A percentile compares a stretch with the other conserved stretches of the same genome.
Evolutionary conservation across 441 rosid species (phyloP).

Genomic region (Manihot esculenta): DNA sequence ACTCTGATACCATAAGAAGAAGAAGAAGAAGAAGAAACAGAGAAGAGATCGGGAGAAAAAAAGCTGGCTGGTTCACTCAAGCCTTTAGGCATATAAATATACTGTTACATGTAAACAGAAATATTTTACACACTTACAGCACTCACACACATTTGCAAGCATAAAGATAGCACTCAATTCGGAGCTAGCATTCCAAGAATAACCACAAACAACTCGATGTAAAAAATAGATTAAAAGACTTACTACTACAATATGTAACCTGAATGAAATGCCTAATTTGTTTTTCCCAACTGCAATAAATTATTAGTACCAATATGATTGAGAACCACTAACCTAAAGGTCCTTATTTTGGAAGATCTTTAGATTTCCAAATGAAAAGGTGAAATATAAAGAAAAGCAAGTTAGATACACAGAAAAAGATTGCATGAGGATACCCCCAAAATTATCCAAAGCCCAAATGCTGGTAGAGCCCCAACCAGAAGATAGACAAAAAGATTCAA

Average conservation of each 20-base stretch:
- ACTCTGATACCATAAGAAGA: too few species aligned
- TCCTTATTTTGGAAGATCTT: neutral
- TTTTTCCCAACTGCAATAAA: neutral
- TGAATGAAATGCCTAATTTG: neutral
- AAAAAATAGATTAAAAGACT: neutral
- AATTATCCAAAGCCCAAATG: neutral
- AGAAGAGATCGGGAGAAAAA: too few species aligned
- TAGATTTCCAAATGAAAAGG: neutral
- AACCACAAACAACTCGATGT: neutral
- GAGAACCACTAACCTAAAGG: neutral
- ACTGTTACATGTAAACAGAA: too few species aligned
- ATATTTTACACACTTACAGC: too few species aligned
- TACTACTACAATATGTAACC: neutral
- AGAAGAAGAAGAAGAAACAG: too few species aligned
- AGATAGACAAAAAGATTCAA: neutral
- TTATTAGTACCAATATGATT: neutral
- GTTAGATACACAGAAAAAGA: neutral
- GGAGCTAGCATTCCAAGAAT: too few species aligned
- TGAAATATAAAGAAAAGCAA: neutral
- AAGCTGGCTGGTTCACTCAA: too few species aligned
- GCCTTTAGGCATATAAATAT: too few species aligned
- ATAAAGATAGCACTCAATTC: too few species aligned
- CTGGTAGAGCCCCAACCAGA: neutral
- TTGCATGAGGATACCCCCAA: neutral
- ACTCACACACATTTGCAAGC: too few species aligned